Evolutionary conservation across 257 asterid species (phyloP), one percentile per base, ranked within the genome.

Genomic region (Plectranthus barbatus): DNA sequence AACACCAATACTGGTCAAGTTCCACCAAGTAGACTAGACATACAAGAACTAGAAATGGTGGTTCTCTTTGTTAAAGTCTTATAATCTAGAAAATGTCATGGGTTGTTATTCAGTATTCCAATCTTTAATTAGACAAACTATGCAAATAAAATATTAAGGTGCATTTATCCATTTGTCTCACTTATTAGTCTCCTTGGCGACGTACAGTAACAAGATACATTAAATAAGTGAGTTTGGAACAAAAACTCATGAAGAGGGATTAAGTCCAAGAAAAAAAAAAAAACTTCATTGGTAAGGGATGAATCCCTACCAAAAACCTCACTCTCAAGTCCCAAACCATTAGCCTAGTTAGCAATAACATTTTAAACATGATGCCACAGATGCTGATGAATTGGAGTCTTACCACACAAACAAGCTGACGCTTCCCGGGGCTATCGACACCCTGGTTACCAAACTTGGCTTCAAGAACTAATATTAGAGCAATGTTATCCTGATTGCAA

Each of bases 331-430:
- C 45, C 15, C 50, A 67, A 42, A 56, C 37, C 17, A 15, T 12
- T 40, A 17, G 15, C 26, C 15, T 46, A 19, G 59, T 51, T 11
- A 9, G 0, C 1, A 50, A 46, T 41, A 4, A 58, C 15, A 45
- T 44, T 15, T 58, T 17, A 13, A 41, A 53, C 36, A 26, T 18
- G 57, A 36, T 14, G 29, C 31, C 31, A 26, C 5, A 5, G 60
- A 19, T 50, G 52, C 23, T 14, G 17, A 39, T 55, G 12, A 15
- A 40, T 6, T 31, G 29, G 64, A 72, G 54, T 20, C 97, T 83
- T 78, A 93, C 99, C 91, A 93, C 97, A 82, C 99, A 87, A 58
- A 90, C 91, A 55, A 89, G 95, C 84, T 86, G 99, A 18, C 95
- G 97, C 77, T 86, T 89, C 68, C 89, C 94, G 53, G 85, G 86